A percentile compares a stretch with the other conserved stretches of the same genome.
Evolutionary conservation across 805 yeast genomes (phyloP).

Genomic region (Nakazawaea populi): DNA sequence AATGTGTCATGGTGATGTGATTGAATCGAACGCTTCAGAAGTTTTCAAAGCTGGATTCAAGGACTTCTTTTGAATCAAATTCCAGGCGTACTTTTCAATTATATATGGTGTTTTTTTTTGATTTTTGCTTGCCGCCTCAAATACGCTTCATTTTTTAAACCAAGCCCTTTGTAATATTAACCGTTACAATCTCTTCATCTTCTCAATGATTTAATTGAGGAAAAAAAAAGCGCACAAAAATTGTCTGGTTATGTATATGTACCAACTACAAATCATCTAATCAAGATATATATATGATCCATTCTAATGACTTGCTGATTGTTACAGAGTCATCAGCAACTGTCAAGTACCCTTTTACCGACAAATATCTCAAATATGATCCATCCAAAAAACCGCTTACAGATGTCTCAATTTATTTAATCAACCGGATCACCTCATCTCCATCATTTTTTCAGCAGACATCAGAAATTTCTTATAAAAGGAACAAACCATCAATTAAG

Average conservation of each 20-base stretch:
- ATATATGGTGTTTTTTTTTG: not conserved
- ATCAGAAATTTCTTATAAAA: not conserved
- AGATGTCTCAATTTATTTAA: not conserved
- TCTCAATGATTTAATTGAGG: no score
- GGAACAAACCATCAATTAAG: conserved; percentile 43
- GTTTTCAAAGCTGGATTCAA: conserved; percentile 13
- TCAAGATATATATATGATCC: not conserved
- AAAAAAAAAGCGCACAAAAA: no score
- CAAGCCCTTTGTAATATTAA: no score
- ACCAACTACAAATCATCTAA: no score
- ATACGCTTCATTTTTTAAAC: no score
- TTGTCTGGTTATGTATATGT: no score
- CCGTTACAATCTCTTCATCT: no score
- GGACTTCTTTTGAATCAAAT: not conserved
- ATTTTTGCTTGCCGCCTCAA: not conserved
- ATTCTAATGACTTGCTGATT: not conserved
- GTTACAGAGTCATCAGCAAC: not conserved
- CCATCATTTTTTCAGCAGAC: not conserved
- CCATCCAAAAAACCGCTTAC: not conserved
- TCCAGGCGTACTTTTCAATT: not conserved
- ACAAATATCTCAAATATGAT: not conserved
- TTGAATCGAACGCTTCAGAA: conserved; percentile 32
- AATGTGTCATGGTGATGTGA: conserved; percentile 55
- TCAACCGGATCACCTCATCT: not conserved
- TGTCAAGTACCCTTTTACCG: not conserved